A percentile compares a stretch with the other conserved stretches of the same genome.
Conservation (phyloP, 345 rosid genomes). For the Ceriops zippeliana region DNA sequence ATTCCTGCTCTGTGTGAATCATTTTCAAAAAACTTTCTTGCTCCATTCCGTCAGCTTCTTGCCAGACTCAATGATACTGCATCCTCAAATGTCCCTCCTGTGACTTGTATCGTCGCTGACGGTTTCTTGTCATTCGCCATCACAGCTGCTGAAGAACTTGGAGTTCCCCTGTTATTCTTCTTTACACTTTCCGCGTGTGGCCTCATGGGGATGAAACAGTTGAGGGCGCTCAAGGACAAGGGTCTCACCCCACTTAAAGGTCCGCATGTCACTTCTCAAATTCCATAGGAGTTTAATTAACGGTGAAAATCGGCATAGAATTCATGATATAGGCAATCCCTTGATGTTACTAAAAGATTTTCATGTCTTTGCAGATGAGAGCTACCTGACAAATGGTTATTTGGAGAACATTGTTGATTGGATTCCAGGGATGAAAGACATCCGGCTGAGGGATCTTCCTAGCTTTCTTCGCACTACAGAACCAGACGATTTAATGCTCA, state of each 20-base stretch:
- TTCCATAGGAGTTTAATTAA: too few species aligned
- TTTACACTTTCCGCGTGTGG: not conserved
- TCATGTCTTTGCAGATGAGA: not conserved
- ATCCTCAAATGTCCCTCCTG: constrained; percentile 1
- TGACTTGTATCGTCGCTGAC: constrained; percentile 12
- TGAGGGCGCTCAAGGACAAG: not conserved
- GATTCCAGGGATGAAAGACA: not conserved
- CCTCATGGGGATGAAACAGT: constrained; percentile 7
- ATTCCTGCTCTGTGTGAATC: not conserved
- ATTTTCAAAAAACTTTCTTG: not conserved
- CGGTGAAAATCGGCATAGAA: too few species aligned
- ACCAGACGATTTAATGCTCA: too few species aligned
- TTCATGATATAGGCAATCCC: not conserved
- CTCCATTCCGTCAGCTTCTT: not conserved
- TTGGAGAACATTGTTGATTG: not conserved
- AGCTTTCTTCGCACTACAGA: not conserved
- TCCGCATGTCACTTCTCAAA: not conserved
- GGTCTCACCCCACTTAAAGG: constrained; percentile 10
- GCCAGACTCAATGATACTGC: not conserved
- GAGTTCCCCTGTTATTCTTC: not conserved
- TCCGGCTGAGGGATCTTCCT: not conserved
- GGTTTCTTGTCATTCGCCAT: not conserved
- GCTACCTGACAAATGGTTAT: constrained; percentile 4
- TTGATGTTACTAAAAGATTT: not conserved
- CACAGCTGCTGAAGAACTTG: constrained; percentile 4